Evolutionary conservation across 257 asterid species (phyloP).

Genomic region (Lavandula angustifolia): DNA sequence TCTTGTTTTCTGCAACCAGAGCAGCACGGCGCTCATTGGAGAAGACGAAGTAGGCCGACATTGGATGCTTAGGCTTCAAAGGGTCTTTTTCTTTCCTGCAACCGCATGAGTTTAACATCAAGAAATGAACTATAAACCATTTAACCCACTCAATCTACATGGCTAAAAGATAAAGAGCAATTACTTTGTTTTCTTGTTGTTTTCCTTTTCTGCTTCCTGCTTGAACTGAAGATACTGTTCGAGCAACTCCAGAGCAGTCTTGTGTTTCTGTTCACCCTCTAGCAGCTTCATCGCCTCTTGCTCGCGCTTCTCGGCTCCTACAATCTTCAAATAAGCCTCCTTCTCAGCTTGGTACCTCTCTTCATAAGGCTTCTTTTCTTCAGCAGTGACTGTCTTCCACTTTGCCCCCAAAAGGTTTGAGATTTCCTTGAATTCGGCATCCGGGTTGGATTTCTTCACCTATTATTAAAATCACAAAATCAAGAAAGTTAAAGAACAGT

Average conservation of each 20-base stretch:
- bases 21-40: slow-evolving; percentile 66
- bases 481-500: background rate
- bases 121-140: background rate
- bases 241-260: slow-evolving; percentile 84
- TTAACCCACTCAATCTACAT: background rate
- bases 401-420: slow-evolving; percentile 62
- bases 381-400: slow-evolving; percentile 74
- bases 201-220: slow-evolving; percentile 66
- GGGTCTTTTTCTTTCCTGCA: slow-evolving; percentile 90
- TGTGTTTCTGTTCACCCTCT: slow-evolving; percentile 90
- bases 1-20: slow-evolving; percentile 61
- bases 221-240: slow-evolving; percentile 79
- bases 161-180: background rate
- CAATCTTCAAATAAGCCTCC: slow-evolving; percentile 67
- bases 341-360: slow-evolving; percentile 76
- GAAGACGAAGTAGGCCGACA: slow-evolving; percentile 77
- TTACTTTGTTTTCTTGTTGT: slow-evolving; percentile 59
- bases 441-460: slow-evolving; percentile 75
- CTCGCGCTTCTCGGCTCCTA: slow-evolving; percentile 77
- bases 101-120: background rate
- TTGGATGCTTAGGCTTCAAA: slow-evolving; percentile 81
- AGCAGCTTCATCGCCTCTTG: slow-evolving; percentile 78
- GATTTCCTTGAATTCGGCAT: slow-evolving; percentile 76
- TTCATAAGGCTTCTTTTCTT: slow-evolving; percentile 88
- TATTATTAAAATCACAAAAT: slow-evolving; percentile 30